phyloP scores from a whole-genome alignment of 2,329 filamentous ascomycete genomes.

The Phialemonium atrogriseum region DNA sequence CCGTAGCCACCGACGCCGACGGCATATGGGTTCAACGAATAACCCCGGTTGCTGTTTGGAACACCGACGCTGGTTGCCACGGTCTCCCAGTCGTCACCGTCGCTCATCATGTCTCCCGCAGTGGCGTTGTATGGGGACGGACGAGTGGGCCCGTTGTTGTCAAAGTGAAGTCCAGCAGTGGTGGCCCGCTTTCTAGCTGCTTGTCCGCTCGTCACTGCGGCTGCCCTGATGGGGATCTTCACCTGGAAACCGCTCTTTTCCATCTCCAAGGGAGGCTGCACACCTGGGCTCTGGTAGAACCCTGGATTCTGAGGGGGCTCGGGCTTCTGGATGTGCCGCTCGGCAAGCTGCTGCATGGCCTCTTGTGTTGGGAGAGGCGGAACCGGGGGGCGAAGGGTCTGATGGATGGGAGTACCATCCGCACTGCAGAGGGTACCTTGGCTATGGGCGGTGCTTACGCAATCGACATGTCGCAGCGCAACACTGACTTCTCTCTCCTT shows the following conservation, averaged over 20 bases:
- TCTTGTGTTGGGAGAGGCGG: conserved; percentile 7
- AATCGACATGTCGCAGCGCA: conserved; percentile 24
- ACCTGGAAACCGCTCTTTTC: conserved; percentile 10
- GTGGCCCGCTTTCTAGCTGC: conserved; percentile 1
- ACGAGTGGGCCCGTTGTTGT: no score
- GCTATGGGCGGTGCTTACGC: conserved; percentile 13
- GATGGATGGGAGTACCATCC: conserved; percentile 19
- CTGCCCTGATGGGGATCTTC: conserved; percentile 10
- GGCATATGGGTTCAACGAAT: no score
- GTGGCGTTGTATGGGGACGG: no score
- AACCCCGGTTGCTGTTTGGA: conserved; percentile 16
- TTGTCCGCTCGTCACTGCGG: neutral
- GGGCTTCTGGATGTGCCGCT: no score
- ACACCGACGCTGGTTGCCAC: conserved; percentile 22
- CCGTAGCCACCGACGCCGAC: conserved; percentile 7
- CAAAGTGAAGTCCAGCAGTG: no score
- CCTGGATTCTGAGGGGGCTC: no score
- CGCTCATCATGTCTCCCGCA: conserved; percentile 16
- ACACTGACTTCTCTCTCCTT: conserved; percentile 35
- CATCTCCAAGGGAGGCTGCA: conserved; percentile 6
- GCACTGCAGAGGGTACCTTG: conserved; percentile 14
- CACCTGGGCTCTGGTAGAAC: conserved; percentile 5
- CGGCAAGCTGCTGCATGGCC: no score
- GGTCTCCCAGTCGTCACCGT: conserved; percentile 31
- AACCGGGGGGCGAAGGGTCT: conserved; percentile 10